Conservation (phyloP, 768 basidiomycete genomes). For the Pisolithus microcarpus region DNA sequence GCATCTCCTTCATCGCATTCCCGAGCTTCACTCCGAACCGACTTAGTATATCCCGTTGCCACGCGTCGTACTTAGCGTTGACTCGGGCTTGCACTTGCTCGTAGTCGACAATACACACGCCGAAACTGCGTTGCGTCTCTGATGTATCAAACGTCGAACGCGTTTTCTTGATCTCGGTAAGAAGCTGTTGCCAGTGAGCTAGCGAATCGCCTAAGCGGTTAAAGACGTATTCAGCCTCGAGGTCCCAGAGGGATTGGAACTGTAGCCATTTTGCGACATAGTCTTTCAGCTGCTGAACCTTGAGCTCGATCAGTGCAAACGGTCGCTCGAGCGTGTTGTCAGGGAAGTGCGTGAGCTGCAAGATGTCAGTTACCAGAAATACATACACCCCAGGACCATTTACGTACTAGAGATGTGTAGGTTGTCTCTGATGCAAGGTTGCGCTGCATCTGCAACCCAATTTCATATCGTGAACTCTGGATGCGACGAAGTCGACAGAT, state of each 20-base stretch:
- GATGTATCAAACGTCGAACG: slow-evolving; percentile 96
- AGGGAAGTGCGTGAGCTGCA: slow-evolving; percentile 65
- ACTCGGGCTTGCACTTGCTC: slow-evolving; percentile 97
- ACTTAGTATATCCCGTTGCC: slow-evolving; percentile 92
- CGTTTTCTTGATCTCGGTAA: slow-evolving; percentile 95
- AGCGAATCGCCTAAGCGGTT: slow-evolving; percentile 91
- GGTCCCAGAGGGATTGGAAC: slow-evolving; percentile 98
- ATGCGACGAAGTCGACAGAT: slow-evolving; percentile 83
- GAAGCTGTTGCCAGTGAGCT: slow-evolving; percentile 88
- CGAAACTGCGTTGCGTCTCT: slow-evolving; percentile 86
- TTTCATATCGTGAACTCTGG: slow-evolving; percentile 95
- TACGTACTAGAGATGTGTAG: slow-evolving; percentile 73
- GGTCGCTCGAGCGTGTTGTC: slow-evolving; percentile 73
- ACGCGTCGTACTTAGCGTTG: slow-evolving; percentile 96
- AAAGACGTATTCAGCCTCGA: slow-evolving; percentile 96
- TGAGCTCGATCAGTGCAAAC: slow-evolving; percentile 79
- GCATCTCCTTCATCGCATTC: slow-evolving; percentile 96
- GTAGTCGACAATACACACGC: slow-evolving; percentile 92
- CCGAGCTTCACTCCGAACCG: slow-evolving; percentile 92
- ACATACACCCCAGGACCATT: neutral
- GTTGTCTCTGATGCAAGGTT: slow-evolving; percentile 57
- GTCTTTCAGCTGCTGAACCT: slow-evolving; percentile 78
- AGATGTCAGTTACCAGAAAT: neutral
- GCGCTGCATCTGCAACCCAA: slow-evolving; percentile 86
- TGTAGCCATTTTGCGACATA: slow-evolving; percentile 98